These are phyloP conservation scores for Phyllosticta capitalensis DNA, from an alignment of 2,329 filamentous ascomycete species.

Conservation along the genomic window DNA sequence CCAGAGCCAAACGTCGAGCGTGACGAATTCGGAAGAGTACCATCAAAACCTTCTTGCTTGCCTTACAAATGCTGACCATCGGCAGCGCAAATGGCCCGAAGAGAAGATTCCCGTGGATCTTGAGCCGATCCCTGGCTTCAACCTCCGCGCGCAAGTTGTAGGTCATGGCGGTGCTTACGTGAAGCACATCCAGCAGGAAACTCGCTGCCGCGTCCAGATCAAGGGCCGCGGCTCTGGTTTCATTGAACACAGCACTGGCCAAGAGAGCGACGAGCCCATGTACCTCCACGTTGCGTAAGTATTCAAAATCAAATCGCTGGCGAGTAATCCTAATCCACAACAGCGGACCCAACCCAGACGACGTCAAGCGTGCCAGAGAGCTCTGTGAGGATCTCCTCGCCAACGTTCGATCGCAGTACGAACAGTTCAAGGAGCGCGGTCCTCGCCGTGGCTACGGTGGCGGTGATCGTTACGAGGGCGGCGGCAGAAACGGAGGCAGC, in stretches of 20 bases:
- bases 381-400: constrained; percentile 79
- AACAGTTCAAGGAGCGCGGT: constrained; percentile 69
- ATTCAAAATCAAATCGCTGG: constrained; percentile 7
- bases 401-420: constrained; percentile 83
- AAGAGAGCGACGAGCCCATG: constrained; percentile 92
- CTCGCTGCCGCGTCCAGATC: constrained; percentile 92
- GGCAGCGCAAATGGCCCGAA: constrained; percentile 94
- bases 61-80: constrained; percentile 18
- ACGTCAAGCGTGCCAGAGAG: constrained; percentile 79
- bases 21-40: constrained; percentile 81
- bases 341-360: constrained; percentile 76
- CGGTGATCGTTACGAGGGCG: constrained; percentile 24
- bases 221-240: constrained; percentile 95
- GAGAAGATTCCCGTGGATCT: constrained; percentile 87
- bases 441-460: constrained; percentile 36
- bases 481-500: constrained; percentile 27
- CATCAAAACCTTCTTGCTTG: neutral
- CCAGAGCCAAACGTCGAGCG: constrained; percentile 66
- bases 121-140: constrained; percentile 88
- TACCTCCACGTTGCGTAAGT: constrained; percentile 88
- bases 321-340: constrained; percentile 4
- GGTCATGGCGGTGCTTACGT: constrained; percentile 91
- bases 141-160: constrained; percentile 90
- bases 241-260: constrained; percentile 77
- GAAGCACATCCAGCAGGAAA: constrained; percentile 96